Evolutionary conservation across 2,329 filamentous ascomycete species (phyloP), one percentile per base, ranked within the genome.

Genomic region (Monosporascus ibericus): DNA sequence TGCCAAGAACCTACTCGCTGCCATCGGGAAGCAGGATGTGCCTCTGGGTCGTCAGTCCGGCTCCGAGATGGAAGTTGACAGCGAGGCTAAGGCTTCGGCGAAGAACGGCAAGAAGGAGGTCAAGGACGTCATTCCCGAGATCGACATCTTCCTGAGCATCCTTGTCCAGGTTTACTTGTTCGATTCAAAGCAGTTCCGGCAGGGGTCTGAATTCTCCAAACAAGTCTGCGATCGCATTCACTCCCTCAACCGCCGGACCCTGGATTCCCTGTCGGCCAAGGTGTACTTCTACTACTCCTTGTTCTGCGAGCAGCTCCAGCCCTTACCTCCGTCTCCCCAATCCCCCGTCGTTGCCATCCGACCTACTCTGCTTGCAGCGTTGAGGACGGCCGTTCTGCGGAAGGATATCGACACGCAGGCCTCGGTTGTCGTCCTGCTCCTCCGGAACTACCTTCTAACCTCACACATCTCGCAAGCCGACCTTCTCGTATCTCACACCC

Each of bases 361-460:
- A 54, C 90, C 92, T 52, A 87, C 85, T 57, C 81, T 99, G 48
- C 84, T 99, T 51, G 85, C 89, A 50, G 92, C 92, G 18, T 84
- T 99, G 54, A 85, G 94, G 65, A 97, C 92, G 46, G 90, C 94
- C n/a, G 94, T 97, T 27, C 79, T 99, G 58, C 87, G 94, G 63
- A 97, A 97, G 76, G 94, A 99, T 71, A 85, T 91, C 59, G 94
- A 99, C 65, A 96, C 90, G n/a, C 92, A 97, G 74, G 90, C 94
- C 27, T 90, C 92, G 1, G 90, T 97, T 61, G 97, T 95, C 60
- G 95, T 95, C 15, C 80, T 99, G 52, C 80, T 99, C 49, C 86
- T 99, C 62, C 90, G 94, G 63, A 99, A 94, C 74, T 99, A 99
- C 71, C 85, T 99, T 59, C 85, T 88, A 48, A 97, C 92, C 44